Evolutionary conservation across 768 basidiomycete genomes (phyloP), one percentile per base, ranked within the genome.

Genomic region (Tylopilus plumbeoviolaceoides): DNA sequence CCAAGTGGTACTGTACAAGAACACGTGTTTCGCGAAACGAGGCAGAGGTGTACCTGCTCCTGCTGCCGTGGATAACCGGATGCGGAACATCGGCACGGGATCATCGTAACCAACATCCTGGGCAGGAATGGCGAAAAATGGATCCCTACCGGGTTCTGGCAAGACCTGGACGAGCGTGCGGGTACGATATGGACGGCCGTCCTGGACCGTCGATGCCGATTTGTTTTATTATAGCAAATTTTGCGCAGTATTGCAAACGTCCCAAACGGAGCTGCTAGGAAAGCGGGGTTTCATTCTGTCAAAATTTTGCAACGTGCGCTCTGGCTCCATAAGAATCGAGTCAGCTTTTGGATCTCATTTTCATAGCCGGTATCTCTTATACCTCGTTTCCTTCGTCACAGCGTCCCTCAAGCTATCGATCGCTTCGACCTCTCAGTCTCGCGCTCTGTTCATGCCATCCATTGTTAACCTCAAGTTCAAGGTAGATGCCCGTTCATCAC

Each of bases 401-500:
- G 25, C 51, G 25, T 25, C 39, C 36, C 41, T 54, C 63, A 39
- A 17, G 44, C 44, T 31, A 57, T 53, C 50, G 59, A 64, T 61
- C 57, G 57, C 58, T 54, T 46, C 56, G 23, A 25, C 40, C 41
- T 15, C 28, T 30, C 28, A 10, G 28, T 20, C 25, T 50, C 14
- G 30, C 42, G 14, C 27, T 12, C 38, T 17, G 55, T 63, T 63
- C 62, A 87, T 88, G 86, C 86, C 86, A 75, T 81, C 83, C 75
- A 88, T 87, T 72, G 81, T 86, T 75, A 87, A 88, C 71, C 83
- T 87, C 80, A 88, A 88, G 82, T 88, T 87, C 82, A 88, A 88
- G 77, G 88, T 80, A 46, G 7, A 0, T n/a, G n/a, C n/a, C 58
- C 53, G 1, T 7, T 23, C 3, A 2, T n/a, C 30, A 14, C 15